phyloP scores from a whole-genome alignment of 192 early-diverging fungal species.

The Entomortierella chlamydospora region DNA sequence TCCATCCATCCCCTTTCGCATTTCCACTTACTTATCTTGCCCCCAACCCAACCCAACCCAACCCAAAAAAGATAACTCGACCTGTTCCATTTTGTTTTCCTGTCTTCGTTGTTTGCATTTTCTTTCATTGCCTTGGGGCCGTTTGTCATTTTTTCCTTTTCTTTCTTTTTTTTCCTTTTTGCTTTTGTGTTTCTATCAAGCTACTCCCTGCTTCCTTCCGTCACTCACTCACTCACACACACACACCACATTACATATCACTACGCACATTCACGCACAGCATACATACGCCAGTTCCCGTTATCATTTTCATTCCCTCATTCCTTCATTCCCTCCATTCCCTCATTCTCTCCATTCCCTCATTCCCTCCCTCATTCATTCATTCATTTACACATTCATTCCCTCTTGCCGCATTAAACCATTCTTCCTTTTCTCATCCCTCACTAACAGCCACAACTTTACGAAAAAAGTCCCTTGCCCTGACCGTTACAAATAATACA shows the following conservation, averaged over 20 bases:
- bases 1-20: not conserved
- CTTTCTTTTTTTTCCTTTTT: not conserved
- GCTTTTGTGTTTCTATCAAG: not conserved
- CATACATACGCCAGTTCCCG: not conserved
- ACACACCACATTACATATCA: no score
- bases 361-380: not conserved
- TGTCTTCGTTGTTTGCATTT: slow-evolving; percentile 2
- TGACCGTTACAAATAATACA: not conserved
- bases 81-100: not conserved
- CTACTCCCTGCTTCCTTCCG: not conserved
- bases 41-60: not conserved
- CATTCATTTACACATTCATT: not conserved
- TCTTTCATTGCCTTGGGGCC: not conserved
- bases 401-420: not conserved
- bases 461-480: not conserved
- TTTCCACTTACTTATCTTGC: not conserved
- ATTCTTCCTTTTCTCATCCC: not conserved
- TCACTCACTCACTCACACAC: not conserved
- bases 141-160: not conserved
- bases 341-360: not conserved
- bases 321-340: not conserved
- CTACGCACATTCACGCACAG: no score
- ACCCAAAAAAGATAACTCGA: no score
- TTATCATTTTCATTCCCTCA: slow-evolving; percentile 1
- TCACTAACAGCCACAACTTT: not conserved